These are phyloP conservation scores for Ceratocystis cacaofunesta DNA, from an alignment of 2,329 filamentous ascomycete species.

Conservation along the genomic window DNA sequence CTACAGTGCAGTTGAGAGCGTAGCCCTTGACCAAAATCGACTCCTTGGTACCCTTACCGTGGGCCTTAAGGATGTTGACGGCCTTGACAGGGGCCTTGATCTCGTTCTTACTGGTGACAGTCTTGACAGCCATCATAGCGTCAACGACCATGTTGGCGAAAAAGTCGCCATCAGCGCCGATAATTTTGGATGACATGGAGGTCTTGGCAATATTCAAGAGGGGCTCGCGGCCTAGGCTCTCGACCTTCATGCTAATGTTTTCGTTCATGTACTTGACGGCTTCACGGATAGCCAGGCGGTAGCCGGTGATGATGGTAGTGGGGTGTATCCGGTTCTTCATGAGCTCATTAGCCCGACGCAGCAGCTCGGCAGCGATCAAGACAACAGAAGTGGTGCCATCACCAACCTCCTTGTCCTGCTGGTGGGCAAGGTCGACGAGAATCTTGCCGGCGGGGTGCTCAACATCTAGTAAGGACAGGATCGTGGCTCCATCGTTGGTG, in stretches of 20 bases:
- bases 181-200: conserved; percentile 99
- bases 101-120: conserved; percentile 78
- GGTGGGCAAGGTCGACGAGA: conserved; percentile 88
- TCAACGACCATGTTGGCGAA: conserved; percentile 96
- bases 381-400: conserved; percentile 98
- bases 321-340: conserved; percentile 99
- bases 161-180: conserved; percentile 88
- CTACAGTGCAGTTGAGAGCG: conserved; percentile 95
- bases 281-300: conserved; percentile 86
- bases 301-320: conserved; percentile 97
- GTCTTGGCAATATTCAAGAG: conserved; percentile 93
- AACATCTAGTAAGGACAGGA: conserved; percentile 85
- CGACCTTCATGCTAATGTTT: conserved; percentile 92
- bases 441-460: conserved; percentile 98
- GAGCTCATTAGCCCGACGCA: conserved; percentile 87
- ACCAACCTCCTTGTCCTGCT: conserved; percentile 97
- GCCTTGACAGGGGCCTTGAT: conserved; percentile 97
- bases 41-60: conserved; percentile 82
- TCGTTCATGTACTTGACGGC: conserved; percentile 98
- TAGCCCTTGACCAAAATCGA: conserved; percentile 90
- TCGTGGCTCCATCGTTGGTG: conserved; percentile 96
- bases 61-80: conserved; percentile 95
- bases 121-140: conserved; percentile 88
- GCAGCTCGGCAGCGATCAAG: conserved; percentile 86
- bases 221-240: conserved; percentile 76